A percentile compares a stretch with the other conserved stretches of the same genome.
phyloP scores from a whole-genome alignment of 2,329 filamentous ascomycete genomes.

The Akanthomyces muscarius region DNA sequence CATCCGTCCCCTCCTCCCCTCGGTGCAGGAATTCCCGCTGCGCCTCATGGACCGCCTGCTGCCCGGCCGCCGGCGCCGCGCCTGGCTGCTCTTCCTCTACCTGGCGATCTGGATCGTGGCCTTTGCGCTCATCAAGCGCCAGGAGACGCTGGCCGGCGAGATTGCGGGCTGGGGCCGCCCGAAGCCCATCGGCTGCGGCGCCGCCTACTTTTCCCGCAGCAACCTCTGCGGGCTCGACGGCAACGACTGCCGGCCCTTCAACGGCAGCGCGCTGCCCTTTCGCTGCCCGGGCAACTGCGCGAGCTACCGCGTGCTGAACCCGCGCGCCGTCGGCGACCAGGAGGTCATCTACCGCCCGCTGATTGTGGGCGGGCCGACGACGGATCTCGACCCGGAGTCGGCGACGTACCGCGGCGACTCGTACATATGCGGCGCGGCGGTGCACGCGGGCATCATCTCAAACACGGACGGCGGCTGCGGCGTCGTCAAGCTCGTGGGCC shows the following conservation, averaged over 20 bases:
- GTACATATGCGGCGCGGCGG: slow-evolving; percentile 79
- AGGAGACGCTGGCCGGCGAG: slow-evolving; percentile 55
- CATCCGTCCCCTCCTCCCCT: slow-evolving; percentile 60
- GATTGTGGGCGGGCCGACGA: slow-evolving; percentile 63
- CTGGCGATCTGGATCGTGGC: slow-evolving; percentile 64
- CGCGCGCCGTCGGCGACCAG: slow-evolving; percentile 69
- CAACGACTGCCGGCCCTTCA: slow-evolving; percentile 70
- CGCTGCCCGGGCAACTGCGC: slow-evolving; percentile 70
- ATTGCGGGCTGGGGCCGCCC: slow-evolving; percentile 66
- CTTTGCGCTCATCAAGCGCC: slow-evolving; percentile 65
- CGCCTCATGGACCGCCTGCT: slow-evolving; percentile 58
- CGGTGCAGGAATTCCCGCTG: slow-evolving; percentile 64
- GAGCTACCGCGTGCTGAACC: slow-evolving; percentile 62
- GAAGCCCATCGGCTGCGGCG: slow-evolving; percentile 60
- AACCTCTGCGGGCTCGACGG: slow-evolving; percentile 74
- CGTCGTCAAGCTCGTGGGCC: slow-evolving; percentile 70
- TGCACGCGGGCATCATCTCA: slow-evolving; percentile 75
- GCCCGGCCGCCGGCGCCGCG: slow-evolving; percentile 54
- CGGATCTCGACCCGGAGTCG: slow-evolving; percentile 40
- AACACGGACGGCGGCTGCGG: slow-evolving; percentile 75
- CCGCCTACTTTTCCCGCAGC: slow-evolving; percentile 65
- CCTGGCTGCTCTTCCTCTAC: slow-evolving; percentile 55
- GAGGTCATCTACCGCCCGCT: slow-evolving; percentile 60
- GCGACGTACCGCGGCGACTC: slow-evolving; percentile 79
- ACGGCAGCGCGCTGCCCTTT: slow-evolving; percentile 65